A percentile compares a stretch with the other conserved stretches of the same genome.
Evolutionary conservation across 2,329 filamentous ascomycete genomes (phyloP).

Genomic region (Arthroderma uncinatum): DNA sequence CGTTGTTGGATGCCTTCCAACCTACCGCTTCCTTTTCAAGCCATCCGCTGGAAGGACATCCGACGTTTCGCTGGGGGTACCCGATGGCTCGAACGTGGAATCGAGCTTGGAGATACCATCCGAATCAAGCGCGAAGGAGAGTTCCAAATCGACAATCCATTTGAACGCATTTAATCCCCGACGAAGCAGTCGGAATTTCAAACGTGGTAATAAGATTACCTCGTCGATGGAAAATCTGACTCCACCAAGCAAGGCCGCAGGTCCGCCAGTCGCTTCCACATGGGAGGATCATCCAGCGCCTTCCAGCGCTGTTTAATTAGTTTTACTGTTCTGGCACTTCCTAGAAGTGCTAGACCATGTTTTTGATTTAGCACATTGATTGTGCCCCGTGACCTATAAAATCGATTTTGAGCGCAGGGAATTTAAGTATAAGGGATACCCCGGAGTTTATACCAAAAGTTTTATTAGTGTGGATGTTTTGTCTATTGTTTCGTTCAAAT

Average conservation of each 20-base stretch:
- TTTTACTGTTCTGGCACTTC: neutral
- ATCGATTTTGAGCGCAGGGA: neutral
- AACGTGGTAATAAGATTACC: neutral
- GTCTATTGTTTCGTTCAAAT: too few relatives aligned
- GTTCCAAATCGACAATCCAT: neutral
- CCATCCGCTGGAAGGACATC: neutral
- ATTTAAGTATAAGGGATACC: neutral
- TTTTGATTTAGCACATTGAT: neutral
- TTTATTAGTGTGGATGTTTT: too few relatives aligned
- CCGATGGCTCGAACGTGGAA: neutral
- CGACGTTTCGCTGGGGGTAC: neutral
- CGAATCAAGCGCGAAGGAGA: neutral
- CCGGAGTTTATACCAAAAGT: neutral
- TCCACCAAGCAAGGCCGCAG: neutral
- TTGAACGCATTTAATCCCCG: neutral
- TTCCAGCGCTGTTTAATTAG: too few relatives aligned
- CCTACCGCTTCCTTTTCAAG: conserved; percentile 7
- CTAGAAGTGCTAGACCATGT: neutral
- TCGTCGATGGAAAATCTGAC: conserved; percentile 4
- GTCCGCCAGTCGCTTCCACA: neutral
- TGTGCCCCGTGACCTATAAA: neutral
- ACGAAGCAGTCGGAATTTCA: neutral
- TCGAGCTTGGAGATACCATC: neutral
- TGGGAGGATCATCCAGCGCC: neutral
- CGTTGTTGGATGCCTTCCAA: conserved; percentile 10